Conservation (phyloP, 2,329 filamentous ascomycete species). For the Didymella segeticola region DNA sequence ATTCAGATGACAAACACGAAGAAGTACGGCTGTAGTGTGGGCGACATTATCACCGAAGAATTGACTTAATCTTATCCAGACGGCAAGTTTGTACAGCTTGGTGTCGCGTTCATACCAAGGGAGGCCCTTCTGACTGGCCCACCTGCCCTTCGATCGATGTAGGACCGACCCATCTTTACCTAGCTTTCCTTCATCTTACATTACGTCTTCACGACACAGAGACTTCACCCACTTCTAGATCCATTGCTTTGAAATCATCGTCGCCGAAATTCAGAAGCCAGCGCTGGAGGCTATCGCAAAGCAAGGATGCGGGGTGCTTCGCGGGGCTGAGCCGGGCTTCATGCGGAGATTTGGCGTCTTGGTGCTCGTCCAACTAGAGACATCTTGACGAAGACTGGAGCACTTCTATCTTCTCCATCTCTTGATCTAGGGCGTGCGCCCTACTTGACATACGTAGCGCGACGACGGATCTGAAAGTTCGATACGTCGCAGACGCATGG, state of each 20-base stretch:
- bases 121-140: too few relatives aligned
- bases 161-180: background rate
- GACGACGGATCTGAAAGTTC: background rate
- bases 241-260: too few relatives aligned
- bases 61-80: too few relatives aligned
- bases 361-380: background rate
- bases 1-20: too few relatives aligned
- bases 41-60: too few relatives aligned
- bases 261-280: background rate
- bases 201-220: too few relatives aligned
- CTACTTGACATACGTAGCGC: background rate
- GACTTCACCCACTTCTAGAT: background rate
- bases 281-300: background rate
- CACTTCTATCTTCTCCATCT: background rate
- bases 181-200: background rate
- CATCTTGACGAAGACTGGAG: background rate
- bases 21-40: too few relatives aligned
- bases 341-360: background rate
- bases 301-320: background rate
- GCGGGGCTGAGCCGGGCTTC: constrained; percentile 4
- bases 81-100: too few relatives aligned
- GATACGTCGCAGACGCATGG: background rate
- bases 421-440: background rate
- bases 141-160: too few relatives aligned
- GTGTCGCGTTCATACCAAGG: too few relatives aligned